These are phyloP conservation scores for Trichosporon sp. DNA, from an alignment of 1,284 basidiomycete genomes.

Conservation along the genomic window DNA sequence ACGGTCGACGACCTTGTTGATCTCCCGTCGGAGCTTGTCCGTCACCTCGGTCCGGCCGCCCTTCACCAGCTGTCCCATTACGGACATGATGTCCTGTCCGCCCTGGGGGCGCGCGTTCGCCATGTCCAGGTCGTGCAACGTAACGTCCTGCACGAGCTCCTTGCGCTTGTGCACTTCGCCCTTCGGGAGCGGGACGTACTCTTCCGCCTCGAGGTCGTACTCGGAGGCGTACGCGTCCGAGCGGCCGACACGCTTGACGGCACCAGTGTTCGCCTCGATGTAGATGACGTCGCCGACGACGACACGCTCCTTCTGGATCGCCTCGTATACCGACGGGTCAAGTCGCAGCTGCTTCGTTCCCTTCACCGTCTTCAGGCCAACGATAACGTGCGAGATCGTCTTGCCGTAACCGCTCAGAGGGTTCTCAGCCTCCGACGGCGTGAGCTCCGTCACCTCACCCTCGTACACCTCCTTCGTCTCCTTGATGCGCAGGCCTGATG, in stretches of 20 bases:
- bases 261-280: slow-evolving; percentile 90
- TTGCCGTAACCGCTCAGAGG: slow-evolving; percentile 96
- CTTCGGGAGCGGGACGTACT: slow-evolving; percentile 96
- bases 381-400: slow-evolving; percentile 94
- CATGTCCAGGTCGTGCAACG: slow-evolving; percentile 92
- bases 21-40: slow-evolving; percentile 91
- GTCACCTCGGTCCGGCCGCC: slow-evolving; percentile 94
- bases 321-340: slow-evolving; percentile 95
- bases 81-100: slow-evolving; percentile 98
- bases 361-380: slow-evolving; percentile 95
- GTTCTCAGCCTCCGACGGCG: slow-evolving; percentile 92
- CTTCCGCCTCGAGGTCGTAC: slow-evolving; percentile 96
- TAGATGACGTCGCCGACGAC: slow-evolving; percentile 97
- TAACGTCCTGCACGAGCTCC: slow-evolving; percentile 96
- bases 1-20: slow-evolving; percentile 96
- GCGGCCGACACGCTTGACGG: slow-evolving; percentile 95
- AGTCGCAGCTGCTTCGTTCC: slow-evolving; percentile 97
- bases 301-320: slow-evolving; percentile 96
- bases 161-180: slow-evolving; percentile 98
- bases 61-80: slow-evolving; percentile 96
- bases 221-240: slow-evolving; percentile 99
- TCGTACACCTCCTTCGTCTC: slow-evolving; percentile 99
- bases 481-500: slow-evolving; percentile 85
- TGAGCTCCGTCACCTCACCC: slow-evolving; percentile 96
- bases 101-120: slow-evolving; percentile 88